Conservation (phyloP, 306 rosid genomes). For the Ziziphus jujuba region DNA sequence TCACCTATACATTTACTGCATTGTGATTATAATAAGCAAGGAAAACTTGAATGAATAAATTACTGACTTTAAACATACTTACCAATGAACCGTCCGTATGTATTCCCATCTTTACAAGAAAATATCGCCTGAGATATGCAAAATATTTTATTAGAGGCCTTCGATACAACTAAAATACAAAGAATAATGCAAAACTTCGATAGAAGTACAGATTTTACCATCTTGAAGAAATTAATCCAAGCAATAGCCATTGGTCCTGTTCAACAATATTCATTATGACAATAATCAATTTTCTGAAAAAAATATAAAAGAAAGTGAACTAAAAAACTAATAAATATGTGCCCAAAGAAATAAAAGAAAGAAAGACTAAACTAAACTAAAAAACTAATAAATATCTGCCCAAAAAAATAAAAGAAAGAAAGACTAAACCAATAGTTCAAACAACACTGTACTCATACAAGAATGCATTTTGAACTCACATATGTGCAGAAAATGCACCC, state of each 20-base stretch:
- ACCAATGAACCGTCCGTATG: slow-evolving; percentile 81
- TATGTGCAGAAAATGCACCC: too few relatives aligned
- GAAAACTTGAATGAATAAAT: not conserved
- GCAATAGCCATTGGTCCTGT: slow-evolving; percentile 69
- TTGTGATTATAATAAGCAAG: not conserved
- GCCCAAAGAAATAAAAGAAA: slow-evolving; percentile 4
- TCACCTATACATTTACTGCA: too few relatives aligned
- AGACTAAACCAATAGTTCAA: not conserved
- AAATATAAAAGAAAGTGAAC: not conserved
- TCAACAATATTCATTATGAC: slow-evolving; percentile 23
- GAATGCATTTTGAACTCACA: too few relatives aligned
- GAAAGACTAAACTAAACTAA: too few relatives aligned
- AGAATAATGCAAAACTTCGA: slow-evolving; percentile 9
- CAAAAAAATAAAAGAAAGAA: too few relatives aligned
- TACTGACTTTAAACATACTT: slow-evolving; percentile 11
- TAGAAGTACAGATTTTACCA: slow-evolving; percentile 40
- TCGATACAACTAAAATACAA: slow-evolving; percentile 13
- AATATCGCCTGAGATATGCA: slow-evolving; percentile 54
- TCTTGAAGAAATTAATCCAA: slow-evolving; percentile 67
- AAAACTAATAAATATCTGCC: too few relatives aligned
- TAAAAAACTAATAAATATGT: slow-evolving; percentile 1
- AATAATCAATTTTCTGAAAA: slow-evolving; percentile 21
- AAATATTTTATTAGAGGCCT: slow-evolving; percentile 23
- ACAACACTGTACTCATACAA: not conserved
- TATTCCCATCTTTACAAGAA: slow-evolving; percentile 53